Evolutionary conservation across 306 rosid species (phyloP), one percentile per base, ranked within the genome.

Genomic region (Inga oerstediana): DNA sequence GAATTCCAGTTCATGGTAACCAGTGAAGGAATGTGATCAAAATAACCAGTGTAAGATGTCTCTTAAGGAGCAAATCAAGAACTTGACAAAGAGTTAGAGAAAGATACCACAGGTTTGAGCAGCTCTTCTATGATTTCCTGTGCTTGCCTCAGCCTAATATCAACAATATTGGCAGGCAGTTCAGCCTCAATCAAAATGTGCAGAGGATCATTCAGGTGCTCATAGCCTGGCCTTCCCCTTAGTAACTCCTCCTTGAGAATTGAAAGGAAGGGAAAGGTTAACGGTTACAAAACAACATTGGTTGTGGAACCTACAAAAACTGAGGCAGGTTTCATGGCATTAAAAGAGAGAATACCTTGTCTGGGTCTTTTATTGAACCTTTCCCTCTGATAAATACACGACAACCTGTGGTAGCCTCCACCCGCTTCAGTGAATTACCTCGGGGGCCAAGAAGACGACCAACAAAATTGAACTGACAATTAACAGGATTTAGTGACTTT

Each of bases 121-220:
- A 95, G 91, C 83, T 93, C 99, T 87, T 95, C 92, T 39, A 95
- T 88, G 85, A 93, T 93, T 84, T 95, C 97, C 27, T 88, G 95
- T 20, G 98, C 99, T 78, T 93, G 99, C 87, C 91, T 87, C 90
- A 95, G 84, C 88, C 91, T 94, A 48, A 86, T 51, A 62, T 92
- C 99, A 80, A 91, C 81, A 52, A 91, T 77, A 79, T 89, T 91
- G 49, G 93, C 93, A 24, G 99, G 98, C 76, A 95, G 84, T 87
- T 95, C 99, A 84, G 98, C 98, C 84, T 95, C 98, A 72, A 95
- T 89, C 72, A 95, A 87, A 81, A 95, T 92, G 85, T 95, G 98
- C 79, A 95, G 92, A 2, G 97, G 98, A 66, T 93, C 99, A 82
- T 90, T 95, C 85, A 95, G 90, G 86, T 95, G 99, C 82, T 93